Base-by-base conservation (phyloP, 148 eudicot genomes). In the Rhododendron molle region DNA sequence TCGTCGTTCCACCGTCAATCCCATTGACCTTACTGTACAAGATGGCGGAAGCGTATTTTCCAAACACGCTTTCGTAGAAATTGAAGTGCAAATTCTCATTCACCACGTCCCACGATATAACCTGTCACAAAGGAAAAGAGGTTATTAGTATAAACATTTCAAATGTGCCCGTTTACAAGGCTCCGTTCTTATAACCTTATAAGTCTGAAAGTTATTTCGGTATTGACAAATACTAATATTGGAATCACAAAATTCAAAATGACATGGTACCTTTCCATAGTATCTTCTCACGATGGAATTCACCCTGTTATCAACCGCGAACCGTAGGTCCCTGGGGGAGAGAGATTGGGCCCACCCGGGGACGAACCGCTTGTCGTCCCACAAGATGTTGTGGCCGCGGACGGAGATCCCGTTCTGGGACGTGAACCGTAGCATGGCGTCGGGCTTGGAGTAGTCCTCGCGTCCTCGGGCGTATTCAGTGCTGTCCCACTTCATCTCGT, bases 331-430 rank as follows among this genome's bases (percentile, higher is more conserved):
- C 8, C 11, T 6, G 0, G 91, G 80, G 0, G 88, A 32, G 15
- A 93, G 89, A 1, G 82, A 85, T 7, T 56, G 62, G 0, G 88
- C 88, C 94, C 94, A 93, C 13, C 9, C 0, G 0, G 90, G 92
- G 52, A 88, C 87, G 85, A 74, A 88, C 0, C 50, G 21, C 2
- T 89, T 89, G 38, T 91, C 89, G 1, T 90, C 93, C 97, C 97
- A 94, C 18, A 93, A 85, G 10, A 94, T 84, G 74, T 92, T 93
- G 85, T 94, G 97, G 26, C 97, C 97, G 2, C 95, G 92, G 5
- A 93, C 88, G 0, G 74, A 1, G 18, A 94, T 85, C 65, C 83
- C 52, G 43, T 88, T 74, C 1, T 72, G 44, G 69, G 52, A 15
- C 7, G 90, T 69, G 40, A 91, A 91, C 21, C 8, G 44, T 0